Base-by-base conservation (phyloP, 2,329 filamentous ascomycete species). In the Ophiosphaerella korrae region DNA sequence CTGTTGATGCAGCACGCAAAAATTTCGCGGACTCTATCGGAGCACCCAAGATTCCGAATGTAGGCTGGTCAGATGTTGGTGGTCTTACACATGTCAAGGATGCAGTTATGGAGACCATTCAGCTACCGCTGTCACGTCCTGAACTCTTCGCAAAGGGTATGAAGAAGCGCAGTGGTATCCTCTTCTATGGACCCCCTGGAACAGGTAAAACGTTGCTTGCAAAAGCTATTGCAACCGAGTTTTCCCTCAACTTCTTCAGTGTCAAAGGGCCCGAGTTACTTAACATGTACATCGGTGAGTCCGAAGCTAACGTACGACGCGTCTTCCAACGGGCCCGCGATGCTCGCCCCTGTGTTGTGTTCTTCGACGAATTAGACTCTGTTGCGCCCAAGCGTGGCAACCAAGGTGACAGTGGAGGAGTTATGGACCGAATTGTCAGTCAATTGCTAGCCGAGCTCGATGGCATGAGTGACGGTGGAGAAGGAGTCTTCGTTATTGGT, bases 11-110 rank as follows among this genome's bases (percentile, higher is more conserved):
- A 5, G 94, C 94, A 1, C 87, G 94, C 47, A 97, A 97, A 81
- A 97, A 97, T 75, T 99, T 99, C 71, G 93, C 94, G 5, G 94
- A 97, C 72, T 88, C 93, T 0, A 99, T 99, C 58, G 94, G 94
- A 21, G 94, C 94, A 5, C 94, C 94, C 2, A 97, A 97, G 81
- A 97, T 97, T 55, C 94, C 93, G 6, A 97, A 96, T 57, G 94
- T 99, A 6, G 88, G 88, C 18, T 99, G 93, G 93, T 88, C 93
- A 61, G 93, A 99, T 71, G 93, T 99, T 16, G 93, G 93, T 73
- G 93, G 94, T 42, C 81, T 97, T 29, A 87, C 88, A 26, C 92
- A 96, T 64, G 92, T 97, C 72, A 97, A 97, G 78, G 92, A 96
- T 61, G 92, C 93, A n/a, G 88, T 97, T 45, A 90, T 91, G 72